Conservation (phyloP, 768 basidiomycete genomes). For the Russula virescens region DNA sequence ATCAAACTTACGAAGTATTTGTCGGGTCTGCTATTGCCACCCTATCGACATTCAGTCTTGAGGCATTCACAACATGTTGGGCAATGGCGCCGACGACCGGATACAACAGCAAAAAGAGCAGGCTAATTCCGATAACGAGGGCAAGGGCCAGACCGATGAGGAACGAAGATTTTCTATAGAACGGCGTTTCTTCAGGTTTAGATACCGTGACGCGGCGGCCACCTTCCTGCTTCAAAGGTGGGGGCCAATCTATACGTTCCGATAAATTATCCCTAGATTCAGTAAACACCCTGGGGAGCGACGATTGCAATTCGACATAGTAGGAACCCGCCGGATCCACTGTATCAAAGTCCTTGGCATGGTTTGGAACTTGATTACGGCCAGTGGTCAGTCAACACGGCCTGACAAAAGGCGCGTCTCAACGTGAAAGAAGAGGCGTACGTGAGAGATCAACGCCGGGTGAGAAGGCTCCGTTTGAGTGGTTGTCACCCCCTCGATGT, state of each 20-base stretch:
- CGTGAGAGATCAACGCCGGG: neutral
- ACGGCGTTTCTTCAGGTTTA: slow-evolving; percentile 31
- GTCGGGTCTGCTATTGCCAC: slow-evolving; percentile 47
- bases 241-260: neutral
- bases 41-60: slow-evolving; percentile 47
- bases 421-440: neutral
- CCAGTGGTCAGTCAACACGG: too few species aligned
- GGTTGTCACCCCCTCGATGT: neutral
- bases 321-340: neutral
- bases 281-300: neutral
- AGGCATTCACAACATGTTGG: slow-evolving; percentile 55
- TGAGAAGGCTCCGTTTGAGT: neutral
- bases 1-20: slow-evolving; percentile 47
- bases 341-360: neutral
- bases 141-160: slow-evolving; percentile 50
- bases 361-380: neutral
- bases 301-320: neutral
- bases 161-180: slow-evolving; percentile 61
- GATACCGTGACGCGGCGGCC: too few species aligned
- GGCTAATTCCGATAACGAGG: slow-evolving; percentile 48
- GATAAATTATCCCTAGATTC: neutral
- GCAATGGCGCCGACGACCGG: slow-evolving; percentile 63
- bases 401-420: neutral
- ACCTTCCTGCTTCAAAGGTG: neutral
- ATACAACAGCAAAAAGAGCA: slow-evolving; percentile 63